Percentiles rank a stretch among this genome's conserved stretches.
These are phyloP conservation scores for Dysphania ambrosioides DNA, from an alignment of 148 eudicot species.

Conservation along the genomic window DNA sequence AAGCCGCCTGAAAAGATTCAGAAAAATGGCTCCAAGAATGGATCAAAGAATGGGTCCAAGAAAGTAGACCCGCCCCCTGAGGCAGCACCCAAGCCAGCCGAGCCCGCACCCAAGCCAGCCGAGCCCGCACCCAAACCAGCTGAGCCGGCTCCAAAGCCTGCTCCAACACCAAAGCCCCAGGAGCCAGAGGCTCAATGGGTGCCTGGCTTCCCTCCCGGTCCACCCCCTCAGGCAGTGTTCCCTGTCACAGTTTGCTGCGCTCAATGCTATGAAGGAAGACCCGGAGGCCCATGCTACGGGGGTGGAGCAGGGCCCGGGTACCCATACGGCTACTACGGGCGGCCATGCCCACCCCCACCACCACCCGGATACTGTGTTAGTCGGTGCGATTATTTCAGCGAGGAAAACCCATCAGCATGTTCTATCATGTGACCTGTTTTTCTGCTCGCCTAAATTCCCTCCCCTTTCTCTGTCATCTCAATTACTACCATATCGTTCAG, in stretches of 20 bases:
- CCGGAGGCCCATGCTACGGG: conserved; percentile 41
- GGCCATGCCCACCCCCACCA: conserved; percentile 20
- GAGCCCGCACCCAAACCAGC: conserved; percentile 15
- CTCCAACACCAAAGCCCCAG: not conserved
- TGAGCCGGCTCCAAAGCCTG: conserved; percentile 5
- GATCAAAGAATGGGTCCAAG: conserved; percentile 14
- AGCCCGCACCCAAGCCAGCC: no score
- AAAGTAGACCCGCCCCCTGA: conserved; percentile 3
- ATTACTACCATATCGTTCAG: no score
- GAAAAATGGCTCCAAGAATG: conserved; percentile 31
- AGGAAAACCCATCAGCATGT: conserved; percentile 39
- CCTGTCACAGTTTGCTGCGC: conserved; percentile 19
- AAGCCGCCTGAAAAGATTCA: conserved; percentile 9
- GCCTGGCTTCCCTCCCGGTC: conserved; percentile 26
- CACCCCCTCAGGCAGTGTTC: not conserved
- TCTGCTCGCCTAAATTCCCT: no score
- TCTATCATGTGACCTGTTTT: conserved; percentile 35
- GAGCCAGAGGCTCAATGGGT: conserved; percentile 31
- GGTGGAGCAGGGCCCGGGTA: conserved; percentile 25
- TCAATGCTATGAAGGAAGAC: conserved; percentile 28
- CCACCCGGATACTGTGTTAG: conserved; percentile 17
- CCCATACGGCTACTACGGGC: conserved; percentile 21
- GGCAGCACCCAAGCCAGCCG: conserved; percentile 18
- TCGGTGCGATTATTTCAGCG: conserved; percentile 33
- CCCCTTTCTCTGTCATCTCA: no score